Evolutionary conservation across 2,329 filamentous ascomycete species (phyloP).

Genomic region (Aureobasidium subglaciale): DNA sequence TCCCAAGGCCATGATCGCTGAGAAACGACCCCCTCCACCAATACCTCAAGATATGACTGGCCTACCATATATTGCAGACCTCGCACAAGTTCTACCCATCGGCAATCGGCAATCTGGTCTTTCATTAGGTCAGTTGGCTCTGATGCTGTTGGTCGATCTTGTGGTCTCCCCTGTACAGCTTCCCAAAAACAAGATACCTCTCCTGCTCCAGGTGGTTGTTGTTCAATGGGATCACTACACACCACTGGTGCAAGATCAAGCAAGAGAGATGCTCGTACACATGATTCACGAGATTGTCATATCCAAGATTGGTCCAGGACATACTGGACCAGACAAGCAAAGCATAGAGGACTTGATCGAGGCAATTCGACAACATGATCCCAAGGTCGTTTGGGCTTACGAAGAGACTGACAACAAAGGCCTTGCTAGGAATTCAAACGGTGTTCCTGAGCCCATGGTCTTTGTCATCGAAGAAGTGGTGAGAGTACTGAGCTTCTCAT

Average conservation of each 20-base stretch:
- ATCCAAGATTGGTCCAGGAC: slow-evolving; percentile 64
- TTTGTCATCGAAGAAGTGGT: slow-evolving; percentile 75
- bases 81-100: slow-evolving; percentile 69
- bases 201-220: slow-evolving; percentile 82
- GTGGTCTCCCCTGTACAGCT: slow-evolving; percentile 89
- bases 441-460: slow-evolving; percentile 82
- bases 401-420: slow-evolving; percentile 77
- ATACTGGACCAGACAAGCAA: slow-evolving; percentile 58
- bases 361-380: slow-evolving; percentile 73
- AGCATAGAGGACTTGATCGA: slow-evolving; percentile 85
- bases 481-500: slow-evolving; percentile 74
- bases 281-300: slow-evolving; percentile 94
- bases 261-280: slow-evolving; percentile 95
- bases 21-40: slow-evolving; percentile 63
- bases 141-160: slow-evolving; percentile 90
- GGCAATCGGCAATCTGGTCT: slow-evolving; percentile 83
- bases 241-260: slow-evolving; percentile 88
- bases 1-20: slow-evolving; percentile 94
- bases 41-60: slow-evolving; percentile 65
- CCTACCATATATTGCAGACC: slow-evolving; percentile 83
- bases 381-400: slow-evolving; percentile 85
- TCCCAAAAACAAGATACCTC: slow-evolving; percentile 68
- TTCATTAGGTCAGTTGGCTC: slow-evolving; percentile 82
- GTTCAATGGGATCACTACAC: slow-evolving; percentile 98
- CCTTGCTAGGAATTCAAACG: slow-evolving; percentile 57